These are phyloP conservation scores for Paratinospora sagittata DNA, from an alignment of 164 flowering plant species.

Conservation along the genomic window DNA sequence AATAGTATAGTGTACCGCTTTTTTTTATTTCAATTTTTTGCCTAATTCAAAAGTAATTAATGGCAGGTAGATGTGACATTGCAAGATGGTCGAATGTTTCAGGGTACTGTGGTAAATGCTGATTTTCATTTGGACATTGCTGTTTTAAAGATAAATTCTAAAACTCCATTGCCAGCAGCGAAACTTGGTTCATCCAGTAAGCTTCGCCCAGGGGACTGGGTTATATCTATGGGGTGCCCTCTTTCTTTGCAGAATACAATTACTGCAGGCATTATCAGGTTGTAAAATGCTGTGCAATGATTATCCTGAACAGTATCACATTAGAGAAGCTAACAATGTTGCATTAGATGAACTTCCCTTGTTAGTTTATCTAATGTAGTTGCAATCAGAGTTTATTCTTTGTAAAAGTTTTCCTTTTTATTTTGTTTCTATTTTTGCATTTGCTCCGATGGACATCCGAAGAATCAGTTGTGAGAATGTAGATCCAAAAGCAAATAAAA, in stretches of 20 bases:
- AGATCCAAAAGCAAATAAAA: too few relatives aligned
- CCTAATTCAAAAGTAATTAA: neutral
- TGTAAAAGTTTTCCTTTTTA: too few relatives aligned
- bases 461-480: too few relatives aligned
- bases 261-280: slow-evolving; percentile 98
- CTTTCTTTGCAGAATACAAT: slow-evolving; percentile 89
- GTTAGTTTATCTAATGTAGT: too few relatives aligned
- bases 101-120: slow-evolving; percentile 75
- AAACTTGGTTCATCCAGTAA: slow-evolving; percentile 72
- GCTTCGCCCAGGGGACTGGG: slow-evolving; percentile 98
- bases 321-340: too few relatives aligned
- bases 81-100: slow-evolving; percentile 92
- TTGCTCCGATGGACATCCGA: too few relatives aligned
- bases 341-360: too few relatives aligned
- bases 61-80: slow-evolving; percentile 89
- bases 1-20: neutral
- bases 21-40: neutral
- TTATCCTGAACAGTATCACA: too few relatives aligned
- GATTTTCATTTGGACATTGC: slow-evolving; percentile 94
- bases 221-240: slow-evolving; percentile 86
- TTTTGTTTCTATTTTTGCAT: too few relatives aligned
- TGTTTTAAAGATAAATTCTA: slow-evolving; percentile 75
- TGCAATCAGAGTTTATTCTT: too few relatives aligned
- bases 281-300: neutral
- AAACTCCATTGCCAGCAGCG: slow-evolving; percentile 78